Evolutionary conservation across 495 filamentous ascomycete genomes (phyloP).

Genomic region (Penicillium arizonense): DNA sequence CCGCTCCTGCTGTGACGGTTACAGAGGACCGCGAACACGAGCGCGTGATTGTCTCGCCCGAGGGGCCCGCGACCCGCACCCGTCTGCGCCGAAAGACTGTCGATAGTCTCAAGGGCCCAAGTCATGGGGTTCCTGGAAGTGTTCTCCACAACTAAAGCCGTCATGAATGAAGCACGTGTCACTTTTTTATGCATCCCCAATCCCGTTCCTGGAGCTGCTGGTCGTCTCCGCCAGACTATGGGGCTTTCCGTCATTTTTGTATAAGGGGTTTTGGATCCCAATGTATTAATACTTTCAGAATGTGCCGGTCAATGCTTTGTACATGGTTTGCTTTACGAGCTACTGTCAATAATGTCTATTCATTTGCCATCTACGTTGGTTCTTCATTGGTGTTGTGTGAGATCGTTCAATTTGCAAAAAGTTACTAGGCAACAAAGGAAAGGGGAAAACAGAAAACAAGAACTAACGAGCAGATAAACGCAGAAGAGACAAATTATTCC

Average conservation of each 20-base stretch:
- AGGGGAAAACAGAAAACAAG: not conserved
- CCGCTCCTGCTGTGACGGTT: slow-evolving; percentile 4
- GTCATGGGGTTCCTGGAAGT: slow-evolving; percentile 39
- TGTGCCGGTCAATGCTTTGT: slow-evolving; percentile 23
- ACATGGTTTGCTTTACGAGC: slow-evolving; percentile 22
- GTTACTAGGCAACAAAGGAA: not conserved
- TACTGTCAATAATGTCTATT: slow-evolving; percentile 33
- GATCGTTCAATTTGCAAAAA: not conserved
- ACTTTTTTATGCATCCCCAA: slow-evolving; percentile 15
- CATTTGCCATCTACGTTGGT: not conserved
- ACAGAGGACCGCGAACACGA: slow-evolving; percentile 19
- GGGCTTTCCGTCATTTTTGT: slow-evolving; percentile 18
- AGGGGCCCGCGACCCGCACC: slow-evolving; percentile 31
- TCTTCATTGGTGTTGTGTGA: not conserved
- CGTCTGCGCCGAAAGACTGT: slow-evolving; percentile 41
- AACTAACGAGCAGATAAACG: not conserved
- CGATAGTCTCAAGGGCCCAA: slow-evolving; percentile 41
- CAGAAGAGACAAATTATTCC: not conserved
- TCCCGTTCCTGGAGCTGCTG: slow-evolving; percentile 32
- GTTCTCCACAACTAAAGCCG: slow-evolving; percentile 33
- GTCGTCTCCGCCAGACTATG: slow-evolving; percentile 29
- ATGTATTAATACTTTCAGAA: slow-evolving; percentile 31
- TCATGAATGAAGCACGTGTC: slow-evolving; percentile 16
- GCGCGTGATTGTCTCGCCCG: slow-evolving; percentile 26
- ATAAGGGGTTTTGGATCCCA: slow-evolving; percentile 7